Conservation (phyloP, 2,329 filamentous ascomycete species). For the Colletotrichum echinochloae region DNA sequence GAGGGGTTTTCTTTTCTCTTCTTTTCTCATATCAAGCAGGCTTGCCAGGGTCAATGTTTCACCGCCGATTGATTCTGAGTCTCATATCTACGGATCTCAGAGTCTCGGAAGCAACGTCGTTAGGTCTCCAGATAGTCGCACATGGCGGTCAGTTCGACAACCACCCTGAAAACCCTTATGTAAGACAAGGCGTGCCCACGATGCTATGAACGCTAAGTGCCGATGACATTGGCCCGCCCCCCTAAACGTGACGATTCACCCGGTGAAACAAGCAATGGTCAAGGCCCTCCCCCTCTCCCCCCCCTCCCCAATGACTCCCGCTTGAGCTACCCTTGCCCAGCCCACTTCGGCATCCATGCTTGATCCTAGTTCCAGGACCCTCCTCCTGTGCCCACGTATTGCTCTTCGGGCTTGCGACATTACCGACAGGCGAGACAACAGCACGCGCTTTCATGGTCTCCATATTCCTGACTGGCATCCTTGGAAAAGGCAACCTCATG, state of each 20-base stretch:
- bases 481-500: constrained; percentile 1
- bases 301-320: constrained; percentile 34
- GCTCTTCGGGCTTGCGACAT: constrained; percentile 34
- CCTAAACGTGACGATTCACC: constrained; percentile 20
- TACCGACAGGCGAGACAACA: constrained; percentile 36
- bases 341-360: constrained; percentile 27
- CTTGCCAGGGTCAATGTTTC: neutral
- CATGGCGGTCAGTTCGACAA: neutral
- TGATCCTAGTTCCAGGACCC: constrained; percentile 18
- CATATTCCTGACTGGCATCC: constrained; percentile 8
- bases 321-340: constrained; percentile 37
- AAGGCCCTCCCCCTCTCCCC: constrained; percentile 24
- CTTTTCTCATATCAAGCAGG: neutral
- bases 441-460: constrained; percentile 22
- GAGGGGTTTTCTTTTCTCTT: neutral
- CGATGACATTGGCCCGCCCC: constrained; percentile 3
- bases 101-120: too few relatives aligned
- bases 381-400: constrained; percentile 26
- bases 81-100: too few relatives aligned
- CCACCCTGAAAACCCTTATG: neutral
- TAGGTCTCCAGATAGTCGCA: neutral
- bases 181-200: neutral
- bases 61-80: constrained; percentile 13
- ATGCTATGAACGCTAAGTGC: constrained; percentile 8
- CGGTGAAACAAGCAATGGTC: constrained; percentile 37